Evolutionary conservation across 2,329 filamentous ascomycete species (phyloP).

Genomic region (Fusarium sp.): DNA sequence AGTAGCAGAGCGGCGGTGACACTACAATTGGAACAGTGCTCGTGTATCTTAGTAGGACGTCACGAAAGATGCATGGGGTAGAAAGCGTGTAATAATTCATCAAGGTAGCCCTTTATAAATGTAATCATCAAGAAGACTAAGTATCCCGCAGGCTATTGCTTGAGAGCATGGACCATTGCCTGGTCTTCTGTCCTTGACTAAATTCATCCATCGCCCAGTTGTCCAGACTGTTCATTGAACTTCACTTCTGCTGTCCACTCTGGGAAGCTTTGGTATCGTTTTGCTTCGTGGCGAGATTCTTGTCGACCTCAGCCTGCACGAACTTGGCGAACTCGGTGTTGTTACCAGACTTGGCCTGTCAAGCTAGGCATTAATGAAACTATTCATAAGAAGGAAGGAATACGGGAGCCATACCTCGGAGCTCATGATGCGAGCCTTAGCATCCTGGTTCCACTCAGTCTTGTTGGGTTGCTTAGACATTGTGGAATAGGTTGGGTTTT

Average conservation of each 20-base stretch:
- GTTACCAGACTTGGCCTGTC: slow-evolving; percentile 19
- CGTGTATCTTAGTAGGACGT: background rate
- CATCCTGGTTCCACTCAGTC: slow-evolving; percentile 16
- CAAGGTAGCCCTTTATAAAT: slow-evolving; percentile 3
- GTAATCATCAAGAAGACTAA: background rate
- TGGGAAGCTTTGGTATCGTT: background rate
- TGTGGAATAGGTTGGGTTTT: background rate
- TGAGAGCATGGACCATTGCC: background rate
- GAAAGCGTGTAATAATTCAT: background rate
- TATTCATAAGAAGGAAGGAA: no score
- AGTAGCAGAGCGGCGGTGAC: background rate
- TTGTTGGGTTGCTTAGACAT: slow-evolving; percentile 14
- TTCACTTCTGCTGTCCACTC: slow-evolving; percentile 10
- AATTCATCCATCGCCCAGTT: background rate
- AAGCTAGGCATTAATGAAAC: background rate
- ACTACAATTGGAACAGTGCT: background rate
- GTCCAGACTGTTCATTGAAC: background rate
- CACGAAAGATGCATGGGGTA: background rate
- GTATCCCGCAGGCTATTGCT: background rate
- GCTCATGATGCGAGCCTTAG: slow-evolving; percentile 11
- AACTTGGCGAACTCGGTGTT: slow-evolving; percentile 3
- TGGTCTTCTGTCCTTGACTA: background rate
- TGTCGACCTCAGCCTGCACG: slow-evolving; percentile 14
- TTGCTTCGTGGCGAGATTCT: background rate
- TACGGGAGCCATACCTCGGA: background rate